phyloP scores from a whole-genome alignment of 164 flowering plant species.

The Buxus sempervirens region DNA sequence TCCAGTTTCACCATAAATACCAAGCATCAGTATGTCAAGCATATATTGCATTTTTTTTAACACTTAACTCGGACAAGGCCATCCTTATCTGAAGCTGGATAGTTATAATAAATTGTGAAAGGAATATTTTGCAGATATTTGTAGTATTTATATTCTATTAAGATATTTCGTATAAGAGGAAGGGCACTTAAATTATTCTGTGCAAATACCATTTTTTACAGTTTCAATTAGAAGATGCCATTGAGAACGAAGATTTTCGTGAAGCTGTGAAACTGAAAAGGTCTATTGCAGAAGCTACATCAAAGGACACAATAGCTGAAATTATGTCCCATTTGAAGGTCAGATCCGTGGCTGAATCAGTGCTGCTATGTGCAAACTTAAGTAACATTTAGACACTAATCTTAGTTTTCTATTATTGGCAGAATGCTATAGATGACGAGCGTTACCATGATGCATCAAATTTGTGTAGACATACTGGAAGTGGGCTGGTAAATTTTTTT shows the following conservation, averaged over 20 bases:
- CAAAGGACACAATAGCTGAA: slow-evolving; percentile 75
- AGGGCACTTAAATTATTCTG: neutral
- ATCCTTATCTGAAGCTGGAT: too few species aligned
- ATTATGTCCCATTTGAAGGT: slow-evolving; percentile 86
- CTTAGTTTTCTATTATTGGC: slow-evolving; percentile 19
- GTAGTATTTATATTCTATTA: too few species aligned
- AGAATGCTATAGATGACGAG: slow-evolving; percentile 87
- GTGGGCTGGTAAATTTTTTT: slow-evolving; percentile 72
- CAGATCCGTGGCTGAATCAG: neutral
- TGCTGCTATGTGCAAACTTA: neutral
- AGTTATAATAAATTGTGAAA: too few species aligned
- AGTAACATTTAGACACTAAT: slow-evolving; percentile 1
- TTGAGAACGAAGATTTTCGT: slow-evolving; percentile 86
- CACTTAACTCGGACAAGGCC: too few species aligned
- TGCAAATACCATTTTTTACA: slow-evolving; percentile 25
- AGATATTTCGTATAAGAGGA: too few species aligned
- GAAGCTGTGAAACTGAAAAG: slow-evolving; percentile 83
- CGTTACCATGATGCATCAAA: slow-evolving; percentile 91
- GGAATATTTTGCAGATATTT: too few species aligned
- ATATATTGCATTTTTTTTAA: too few species aligned
- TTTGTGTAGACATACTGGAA: slow-evolving; percentile 68
- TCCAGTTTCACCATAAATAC: too few species aligned
- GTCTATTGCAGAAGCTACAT: slow-evolving; percentile 65
- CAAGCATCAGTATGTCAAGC: too few species aligned
- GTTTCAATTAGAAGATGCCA: slow-evolving; percentile 95